Evolutionary conservation across 2,329 filamentous ascomycete species (phyloP), one percentile per base, ranked within the genome.

Genomic region (Penicillium hordei): DNA sequence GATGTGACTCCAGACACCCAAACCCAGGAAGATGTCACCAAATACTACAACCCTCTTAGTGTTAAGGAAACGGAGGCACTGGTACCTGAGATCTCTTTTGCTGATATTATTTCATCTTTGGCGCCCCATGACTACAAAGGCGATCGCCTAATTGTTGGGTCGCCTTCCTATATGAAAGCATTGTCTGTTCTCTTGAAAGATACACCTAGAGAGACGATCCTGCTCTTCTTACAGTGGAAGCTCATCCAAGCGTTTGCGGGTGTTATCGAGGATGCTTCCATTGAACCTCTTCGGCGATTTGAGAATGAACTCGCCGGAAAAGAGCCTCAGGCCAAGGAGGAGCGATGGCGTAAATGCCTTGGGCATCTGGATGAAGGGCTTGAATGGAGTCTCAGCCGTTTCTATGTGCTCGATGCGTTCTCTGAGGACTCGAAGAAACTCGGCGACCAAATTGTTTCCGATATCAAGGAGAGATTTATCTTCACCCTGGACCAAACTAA

Each of bases 371-470:
- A 89, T 61, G 70, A 73, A 23, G 81, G 82, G 5, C 70, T 90
- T 23, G 83, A 83, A 2, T 90, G 87, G 87, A 86, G 89, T 48
- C 75, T 89, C 17, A 88, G 86, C 67, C 83, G 86, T 23, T 90
- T 90, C 75, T 91, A 87, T 61, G 80, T 90, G 2, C 83, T 90
- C 60, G 84, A 84, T 48, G 82, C 86, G 1, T 91, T 90, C 66
- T 85, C 86, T 0, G 81, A 86, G 13, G 82, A 85, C 21, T 86
- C 86, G 0, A 89, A 89, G 68, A 75, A 83, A 4, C 83, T 89
- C 45, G 87, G 87, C 17, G 85, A 90, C 57, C 81, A 85, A 53
- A 86, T 92, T 63, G 83, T 90, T n/a, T 82, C 82, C 10, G 86
- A 89, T 62, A 87, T 91, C 69, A 89, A 89, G 71, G 78, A 82